Percentiles rank a stretch among this genome's conserved stretches.
Conservation (phyloP, 306 rosid species). For the Ochetophila trinervis region DNA sequence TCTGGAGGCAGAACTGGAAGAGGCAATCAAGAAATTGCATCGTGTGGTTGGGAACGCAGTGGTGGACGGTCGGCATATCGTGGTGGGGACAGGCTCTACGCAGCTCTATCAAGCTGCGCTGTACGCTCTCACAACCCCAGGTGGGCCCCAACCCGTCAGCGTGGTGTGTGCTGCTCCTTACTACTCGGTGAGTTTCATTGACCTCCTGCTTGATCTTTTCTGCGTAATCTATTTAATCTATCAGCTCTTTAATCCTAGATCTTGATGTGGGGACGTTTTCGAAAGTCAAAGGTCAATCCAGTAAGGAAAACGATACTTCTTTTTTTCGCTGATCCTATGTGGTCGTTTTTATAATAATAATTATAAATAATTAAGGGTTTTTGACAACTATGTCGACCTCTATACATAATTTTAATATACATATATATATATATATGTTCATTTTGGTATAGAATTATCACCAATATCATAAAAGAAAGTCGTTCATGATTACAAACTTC, state of each 20-base stretch:
- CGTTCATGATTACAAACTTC: too few species aligned
- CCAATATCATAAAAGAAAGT: too few species aligned
- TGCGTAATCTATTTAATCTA: too few species aligned
- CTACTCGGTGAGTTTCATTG: slow-evolving; percentile 53
- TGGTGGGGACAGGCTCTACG: slow-evolving; percentile 72
- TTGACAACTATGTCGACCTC: too few species aligned
- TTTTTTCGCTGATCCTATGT: neutral
- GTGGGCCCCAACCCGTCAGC: slow-evolving; percentile 35
- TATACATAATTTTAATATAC: too few species aligned
- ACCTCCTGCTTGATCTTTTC: neutral
- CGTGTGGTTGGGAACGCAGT: slow-evolving; percentile 56
- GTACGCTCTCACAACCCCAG: slow-evolving; percentile 51
- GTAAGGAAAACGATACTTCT: neutral
- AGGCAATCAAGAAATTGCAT: slow-evolving; percentile 48
- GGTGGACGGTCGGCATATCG: slow-evolving; percentile 39
- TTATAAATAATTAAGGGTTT: too few species aligned
- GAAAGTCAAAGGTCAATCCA: neutral
- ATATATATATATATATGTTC: too few species aligned
- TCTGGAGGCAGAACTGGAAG: slow-evolving; percentile 47
- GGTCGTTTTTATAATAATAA: too few species aligned
- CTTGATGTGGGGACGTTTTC: neutral
- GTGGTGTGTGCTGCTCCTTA: slow-evolving; percentile 71
- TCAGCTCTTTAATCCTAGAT: neutral
- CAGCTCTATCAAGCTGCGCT: slow-evolving; percentile 67
- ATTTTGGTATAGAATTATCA: too few species aligned